Evolutionary conservation across 2,329 filamentous ascomycete species (phyloP).

Genomic region (Paecilomyces fulvus): DNA sequence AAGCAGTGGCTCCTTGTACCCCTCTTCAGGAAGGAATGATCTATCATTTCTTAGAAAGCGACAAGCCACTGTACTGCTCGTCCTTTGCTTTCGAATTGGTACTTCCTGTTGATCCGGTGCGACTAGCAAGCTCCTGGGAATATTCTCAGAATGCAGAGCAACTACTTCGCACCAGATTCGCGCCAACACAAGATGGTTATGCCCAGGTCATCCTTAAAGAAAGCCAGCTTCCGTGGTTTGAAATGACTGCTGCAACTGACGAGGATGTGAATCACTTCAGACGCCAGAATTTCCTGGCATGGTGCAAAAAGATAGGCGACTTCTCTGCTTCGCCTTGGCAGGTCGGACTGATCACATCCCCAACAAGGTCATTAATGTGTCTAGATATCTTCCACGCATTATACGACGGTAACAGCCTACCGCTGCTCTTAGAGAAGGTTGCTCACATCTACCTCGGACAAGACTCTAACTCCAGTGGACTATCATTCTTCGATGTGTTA

Average conservation of each 20-base stretch:
- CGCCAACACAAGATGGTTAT: conserved; percentile 65
- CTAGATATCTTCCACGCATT: conserved; percentile 75
- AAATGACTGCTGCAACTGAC: conserved; percentile 20
- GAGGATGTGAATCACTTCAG: conserved; percentile 27
- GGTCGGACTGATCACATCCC: conserved; percentile 19
- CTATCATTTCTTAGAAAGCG: conserved; percentile 54
- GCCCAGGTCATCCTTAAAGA: conserved; percentile 59
- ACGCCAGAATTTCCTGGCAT: conserved; percentile 34
- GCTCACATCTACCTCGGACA: conserved; percentile 41
- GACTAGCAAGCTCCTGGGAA: conserved; percentile 52
- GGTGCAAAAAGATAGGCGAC: conserved; percentile 47
- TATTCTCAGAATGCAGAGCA: conserved; percentile 45
- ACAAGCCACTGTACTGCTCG: conserved; percentile 64
- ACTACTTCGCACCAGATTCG: conserved; percentile 65
- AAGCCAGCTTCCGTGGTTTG: conserved; percentile 37
- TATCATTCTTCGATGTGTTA: conserved; percentile 59
- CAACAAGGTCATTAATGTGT: conserved; percentile 36
- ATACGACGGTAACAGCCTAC: conserved; percentile 76
- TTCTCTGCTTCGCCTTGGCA: conserved; percentile 28
- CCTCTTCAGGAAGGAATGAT: conserved; percentile 82
- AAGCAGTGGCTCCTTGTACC: conserved; percentile 73
- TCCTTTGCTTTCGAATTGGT: conserved; percentile 56
- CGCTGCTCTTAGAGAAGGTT: conserved; percentile 56
- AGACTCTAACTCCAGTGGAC: conserved; percentile 26
- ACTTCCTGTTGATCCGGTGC: conserved; percentile 34